Evolutionary conservation across 345 rosid species (phyloP).

Genomic region (Anacardium occidentale): DNA sequence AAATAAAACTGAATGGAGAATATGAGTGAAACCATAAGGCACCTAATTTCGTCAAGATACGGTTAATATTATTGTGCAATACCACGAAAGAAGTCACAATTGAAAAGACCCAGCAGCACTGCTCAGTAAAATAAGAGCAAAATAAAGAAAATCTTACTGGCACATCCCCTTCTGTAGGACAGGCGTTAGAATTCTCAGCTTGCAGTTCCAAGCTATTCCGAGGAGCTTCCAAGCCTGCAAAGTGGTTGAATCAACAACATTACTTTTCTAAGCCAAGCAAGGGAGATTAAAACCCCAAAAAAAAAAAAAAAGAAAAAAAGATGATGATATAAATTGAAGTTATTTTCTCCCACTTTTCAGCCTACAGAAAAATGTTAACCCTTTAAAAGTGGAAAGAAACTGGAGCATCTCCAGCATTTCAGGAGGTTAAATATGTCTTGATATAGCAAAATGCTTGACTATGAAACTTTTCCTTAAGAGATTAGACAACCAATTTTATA

Average conservation of each 20-base stretch:
- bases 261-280: neutral
- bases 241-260: conserved; percentile 6
- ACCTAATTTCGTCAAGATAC: neutral
- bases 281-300: neutral
- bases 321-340: neutral
- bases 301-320: neutral
- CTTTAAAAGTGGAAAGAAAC: neutral
- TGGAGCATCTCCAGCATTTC: neutral
- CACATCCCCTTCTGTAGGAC: conserved; percentile 37
- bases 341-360: neutral
- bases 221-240: conserved; percentile 77
- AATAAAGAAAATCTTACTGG: conserved; percentile 32
- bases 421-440: neutral
- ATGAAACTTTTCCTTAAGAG: neutral
- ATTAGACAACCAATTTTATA: neutral
- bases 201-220: conserved; percentile 81
- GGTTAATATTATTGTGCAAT: neutral
- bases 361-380: neutral
- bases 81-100: neutral
- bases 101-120: neutral
- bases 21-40: neutral
- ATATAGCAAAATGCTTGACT: neutral
- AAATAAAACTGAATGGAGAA: neutral
- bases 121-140: neutral
- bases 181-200: conserved; percentile 43